These are phyloP conservation scores for Knoxdaviesia proteae DNA, from an alignment of 2,329 filamentous ascomycete species.

Conservation along the genomic window DNA sequence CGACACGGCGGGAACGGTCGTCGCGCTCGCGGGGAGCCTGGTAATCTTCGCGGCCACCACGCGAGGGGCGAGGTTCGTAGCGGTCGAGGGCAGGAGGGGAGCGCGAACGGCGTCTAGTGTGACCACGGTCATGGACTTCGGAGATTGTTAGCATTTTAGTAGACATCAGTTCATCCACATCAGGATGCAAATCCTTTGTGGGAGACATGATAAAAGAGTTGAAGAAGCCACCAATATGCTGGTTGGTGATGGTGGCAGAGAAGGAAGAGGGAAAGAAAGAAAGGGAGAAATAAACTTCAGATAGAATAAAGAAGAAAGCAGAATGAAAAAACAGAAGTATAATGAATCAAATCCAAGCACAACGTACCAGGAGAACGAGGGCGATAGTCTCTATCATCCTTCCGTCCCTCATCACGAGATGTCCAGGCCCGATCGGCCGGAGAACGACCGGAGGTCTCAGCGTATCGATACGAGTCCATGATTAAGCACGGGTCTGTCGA, in stretches of 20 bases:
- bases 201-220: not conserved
- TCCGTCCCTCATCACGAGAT: too few relatives aligned
- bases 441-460: too few relatives aligned
- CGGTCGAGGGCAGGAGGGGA: conserved; percentile 53
- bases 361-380: too few relatives aligned
- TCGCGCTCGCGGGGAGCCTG: conserved; percentile 31
- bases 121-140: conserved; percentile 36
- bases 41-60: conserved; percentile 41
- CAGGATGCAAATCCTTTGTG: too few relatives aligned
- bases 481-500: too few relatives aligned
- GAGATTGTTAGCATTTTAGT: not conserved
- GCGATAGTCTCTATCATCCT: too few relatives aligned
- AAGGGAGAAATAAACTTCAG: conserved; percentile 1
- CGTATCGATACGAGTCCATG: too few relatives aligned
- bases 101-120: conserved; percentile 38
- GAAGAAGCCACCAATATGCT: conserved; percentile 1
- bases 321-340: conserved; percentile 2
- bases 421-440: too few relatives aligned
- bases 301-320: conserved; percentile 4
- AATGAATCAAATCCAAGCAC: too few relatives aligned
- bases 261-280: conserved; percentile 4
- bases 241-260: conserved; percentile 3
- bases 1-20: conserved; percentile 34
- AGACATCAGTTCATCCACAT: not conserved
- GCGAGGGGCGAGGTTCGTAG: conserved; percentile 48